These are phyloP conservation scores for Macrotyloma uniflorum DNA, from an alignment of 306 rosid genomes.

Conservation along the genomic window DNA sequence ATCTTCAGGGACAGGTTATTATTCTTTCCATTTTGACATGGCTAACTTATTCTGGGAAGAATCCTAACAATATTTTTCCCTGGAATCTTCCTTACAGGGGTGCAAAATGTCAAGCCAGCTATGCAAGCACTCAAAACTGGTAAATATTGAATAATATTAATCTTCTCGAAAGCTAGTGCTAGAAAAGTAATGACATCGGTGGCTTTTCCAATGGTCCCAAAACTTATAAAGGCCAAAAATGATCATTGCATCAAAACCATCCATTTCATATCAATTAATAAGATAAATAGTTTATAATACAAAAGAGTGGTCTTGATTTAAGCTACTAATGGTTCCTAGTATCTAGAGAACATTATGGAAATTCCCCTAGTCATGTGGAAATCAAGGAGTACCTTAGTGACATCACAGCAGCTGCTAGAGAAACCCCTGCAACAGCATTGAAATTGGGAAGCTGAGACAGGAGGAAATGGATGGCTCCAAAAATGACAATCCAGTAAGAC, in stretches of 20 bases:
- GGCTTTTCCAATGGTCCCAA: not conserved
- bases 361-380: not conserved
- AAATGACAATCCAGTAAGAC: constrained; percentile 85
- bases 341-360: not conserved
- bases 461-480: constrained; percentile 83
- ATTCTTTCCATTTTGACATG: constrained; percentile 33
- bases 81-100: not conserved
- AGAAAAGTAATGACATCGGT: constrained; percentile 8
- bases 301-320: not conserved
- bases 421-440: constrained; percentile 89
- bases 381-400: constrained; percentile 62
- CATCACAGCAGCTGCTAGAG: constrained; percentile 95
- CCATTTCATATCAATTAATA: not conserved
- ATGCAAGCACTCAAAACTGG: not conserved
- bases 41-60: constrained; percentile 19
- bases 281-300: not conserved
- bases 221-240: not conserved
- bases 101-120: not conserved
- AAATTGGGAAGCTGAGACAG: constrained; percentile 96
- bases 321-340: not conserved
- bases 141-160: not conserved
- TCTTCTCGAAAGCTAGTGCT: not conserved
- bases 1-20: constrained; percentile 13
- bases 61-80: constrained; percentile 28
- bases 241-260: not conserved